These are phyloP conservation scores for Fusarium foetens DNA, from an alignment of 2,329 filamentous ascomycete species.

Conservation along the genomic window DNA sequence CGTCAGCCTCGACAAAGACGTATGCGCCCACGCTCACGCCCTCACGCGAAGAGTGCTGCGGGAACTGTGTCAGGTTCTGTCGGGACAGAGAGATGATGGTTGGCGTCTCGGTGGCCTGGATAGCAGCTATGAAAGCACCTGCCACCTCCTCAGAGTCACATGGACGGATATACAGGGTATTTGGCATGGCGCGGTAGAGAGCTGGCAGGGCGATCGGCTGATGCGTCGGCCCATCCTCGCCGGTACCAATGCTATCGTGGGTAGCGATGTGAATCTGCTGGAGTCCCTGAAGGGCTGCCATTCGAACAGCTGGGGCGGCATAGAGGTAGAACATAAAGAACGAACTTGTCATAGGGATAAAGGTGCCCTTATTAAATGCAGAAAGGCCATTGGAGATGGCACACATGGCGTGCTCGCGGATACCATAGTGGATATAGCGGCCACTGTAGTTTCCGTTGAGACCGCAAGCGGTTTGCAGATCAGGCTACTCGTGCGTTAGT, in stretches of 20 bases:
- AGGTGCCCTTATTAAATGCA: neutral
- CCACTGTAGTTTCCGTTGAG: constrained; percentile 40
- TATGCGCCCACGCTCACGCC: neutral
- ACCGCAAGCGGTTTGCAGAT: constrained; percentile 28
- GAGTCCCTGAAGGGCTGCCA: neutral
- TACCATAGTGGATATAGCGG: neutral
- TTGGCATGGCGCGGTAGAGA: constrained; percentile 43
- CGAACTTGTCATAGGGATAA: neutral
- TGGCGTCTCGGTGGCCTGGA: neutral
- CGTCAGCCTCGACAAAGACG: neutral
- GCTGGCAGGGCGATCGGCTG: constrained; percentile 37
- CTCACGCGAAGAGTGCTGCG: neutral
- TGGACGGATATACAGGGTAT: constrained; percentile 38
- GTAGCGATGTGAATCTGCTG: neutral
- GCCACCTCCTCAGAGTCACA: neutral
- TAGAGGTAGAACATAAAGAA: neutral
- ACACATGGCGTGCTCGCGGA: neutral
- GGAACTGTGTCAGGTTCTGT: neutral
- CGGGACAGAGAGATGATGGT: neutral
- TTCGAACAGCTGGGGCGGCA: neutral
- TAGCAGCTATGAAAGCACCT: neutral
- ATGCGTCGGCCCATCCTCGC: neutral
- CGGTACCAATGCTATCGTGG: neutral
- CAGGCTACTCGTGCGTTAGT: neutral
- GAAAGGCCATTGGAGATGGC: neutral